Conservation (phyloP, 2,329 filamentous ascomycete species). For the Pestalotiopsis sp. region DNA sequence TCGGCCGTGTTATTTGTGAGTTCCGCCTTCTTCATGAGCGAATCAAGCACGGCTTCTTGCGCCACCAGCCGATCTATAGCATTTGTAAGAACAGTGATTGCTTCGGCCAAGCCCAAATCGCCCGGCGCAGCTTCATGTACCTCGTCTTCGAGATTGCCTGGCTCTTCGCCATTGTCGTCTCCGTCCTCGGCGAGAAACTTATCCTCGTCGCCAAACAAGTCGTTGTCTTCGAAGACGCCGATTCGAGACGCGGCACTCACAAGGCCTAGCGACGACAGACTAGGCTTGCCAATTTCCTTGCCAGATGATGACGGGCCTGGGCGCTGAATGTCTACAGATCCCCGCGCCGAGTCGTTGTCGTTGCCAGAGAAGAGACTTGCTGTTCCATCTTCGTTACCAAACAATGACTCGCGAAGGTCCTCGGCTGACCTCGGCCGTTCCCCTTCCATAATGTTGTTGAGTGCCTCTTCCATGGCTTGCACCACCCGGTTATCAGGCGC, state of each 20-base stretch:
- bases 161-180: conserved; percentile 66
- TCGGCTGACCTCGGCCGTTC: conserved; percentile 66
- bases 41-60: conserved; percentile 90
- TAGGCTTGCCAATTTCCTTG: conserved; percentile 71
- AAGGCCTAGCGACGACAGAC: conserved; percentile 86
- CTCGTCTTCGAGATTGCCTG: conserved; percentile 70
- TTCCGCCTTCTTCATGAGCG: conserved; percentile 90
- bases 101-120: conserved; percentile 89
- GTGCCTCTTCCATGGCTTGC: conserved; percentile 87
- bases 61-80: conserved; percentile 88
- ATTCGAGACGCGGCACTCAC: conserved; percentile 86
- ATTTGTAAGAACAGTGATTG: conserved; percentile 82
- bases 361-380: conserved; percentile 54
- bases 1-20: conserved; percentile 96
- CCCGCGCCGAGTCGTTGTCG: conserved; percentile 58
- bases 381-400: conserved; percentile 56
- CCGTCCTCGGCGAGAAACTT: conserved; percentile 85
- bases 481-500: conserved; percentile 79
- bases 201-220: conserved; percentile 88
- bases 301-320: conserved; percentile 23
- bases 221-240: conserved; percentile 91
- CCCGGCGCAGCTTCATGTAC: conserved; percentile 94
- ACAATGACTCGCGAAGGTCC: conserved; percentile 68
- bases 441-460: conserved; percentile 90
- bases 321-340: conserved; percentile 37